A percentile compares a stretch with the other conserved stretches of the same genome.
Evolutionary conservation across 768 basidiomycete species (phyloP).

Genomic region (Coprinopsis marcescibilis): DNA sequence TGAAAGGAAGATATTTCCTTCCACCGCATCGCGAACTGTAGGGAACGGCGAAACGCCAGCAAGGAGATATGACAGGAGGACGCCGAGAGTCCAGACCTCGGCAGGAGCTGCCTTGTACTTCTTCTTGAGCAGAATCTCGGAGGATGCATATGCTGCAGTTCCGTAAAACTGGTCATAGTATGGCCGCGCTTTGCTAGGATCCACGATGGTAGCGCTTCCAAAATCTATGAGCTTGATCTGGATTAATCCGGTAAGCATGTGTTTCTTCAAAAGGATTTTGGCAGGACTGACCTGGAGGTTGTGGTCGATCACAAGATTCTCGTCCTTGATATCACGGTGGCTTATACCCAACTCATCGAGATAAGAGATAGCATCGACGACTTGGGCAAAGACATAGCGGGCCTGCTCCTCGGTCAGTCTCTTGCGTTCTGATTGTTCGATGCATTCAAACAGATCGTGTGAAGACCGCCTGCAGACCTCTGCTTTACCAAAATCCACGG

Average conservation of each 20-base stretch:
- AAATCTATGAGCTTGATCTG: conserved; percentile 96
- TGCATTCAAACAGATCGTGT: conserved; percentile 93
- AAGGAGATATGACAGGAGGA: conserved; percentile 90
- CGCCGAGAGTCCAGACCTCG: conserved; percentile 94
- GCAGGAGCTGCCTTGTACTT: conserved; percentile 90
- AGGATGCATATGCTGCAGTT: conserved; percentile 91
- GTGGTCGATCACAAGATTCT: conserved; percentile 81
- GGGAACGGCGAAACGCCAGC: conserved; percentile 93
- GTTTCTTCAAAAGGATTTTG: conserved; percentile 9
- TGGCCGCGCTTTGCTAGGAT: conserved; percentile 56
- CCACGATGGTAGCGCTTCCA: conserved; percentile 77
- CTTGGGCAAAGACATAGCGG: conserved; percentile 78
- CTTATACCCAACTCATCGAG: conserved; percentile 79
- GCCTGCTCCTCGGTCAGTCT: conserved; percentile 75
- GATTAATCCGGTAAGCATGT: conserved; percentile 1
- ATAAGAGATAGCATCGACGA: conserved; percentile 80
- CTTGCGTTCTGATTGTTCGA: conserved; percentile 80
- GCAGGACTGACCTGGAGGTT: conserved; percentile 53
- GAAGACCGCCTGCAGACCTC: conserved; percentile 67
- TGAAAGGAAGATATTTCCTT: conserved; percentile 53
- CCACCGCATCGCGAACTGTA: conserved; percentile 72
- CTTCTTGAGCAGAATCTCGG: conserved; percentile 86
- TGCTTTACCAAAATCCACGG: conserved; percentile 16
- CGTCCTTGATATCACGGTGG: conserved; percentile 96
- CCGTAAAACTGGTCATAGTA: conserved; percentile 82